These are phyloP conservation scores for Krasilnikovozyma curviuscula DNA, from an alignment of 768 basidiomycete genomes.

Conservation along the genomic window DNA sequence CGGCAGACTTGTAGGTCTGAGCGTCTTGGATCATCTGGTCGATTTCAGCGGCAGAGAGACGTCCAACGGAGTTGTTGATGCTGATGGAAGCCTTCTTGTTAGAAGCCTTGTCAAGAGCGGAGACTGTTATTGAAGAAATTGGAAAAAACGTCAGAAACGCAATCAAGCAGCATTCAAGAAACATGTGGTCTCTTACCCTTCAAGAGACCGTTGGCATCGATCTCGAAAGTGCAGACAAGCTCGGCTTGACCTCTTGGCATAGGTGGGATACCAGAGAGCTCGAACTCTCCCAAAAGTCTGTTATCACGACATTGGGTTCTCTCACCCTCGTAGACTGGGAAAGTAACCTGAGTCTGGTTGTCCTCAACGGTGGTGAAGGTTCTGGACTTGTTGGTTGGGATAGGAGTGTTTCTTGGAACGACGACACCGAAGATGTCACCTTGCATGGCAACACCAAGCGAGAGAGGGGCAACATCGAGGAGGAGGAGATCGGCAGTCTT, in stretches of 20 bases:
- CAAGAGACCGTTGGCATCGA: slow-evolving; percentile 96
- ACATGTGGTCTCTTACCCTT: no score
- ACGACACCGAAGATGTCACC: slow-evolving; percentile 99
- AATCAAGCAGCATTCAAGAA: no score
- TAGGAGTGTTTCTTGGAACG: slow-evolving; percentile 97
- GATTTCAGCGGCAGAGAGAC: slow-evolving; percentile 90
- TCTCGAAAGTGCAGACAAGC: slow-evolving; percentile 71
- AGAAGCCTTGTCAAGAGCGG: slow-evolving; percentile 92
- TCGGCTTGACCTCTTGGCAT: slow-evolving; percentile 99
- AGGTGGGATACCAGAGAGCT: slow-evolving; percentile 94
- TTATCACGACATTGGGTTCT: slow-evolving; percentile 99
- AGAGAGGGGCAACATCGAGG: slow-evolving; percentile 94
- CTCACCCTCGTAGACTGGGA: slow-evolving; percentile 99
- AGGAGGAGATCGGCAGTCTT: slow-evolving; percentile 96
- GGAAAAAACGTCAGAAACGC: no score
- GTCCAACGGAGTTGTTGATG: slow-evolving; percentile 60
- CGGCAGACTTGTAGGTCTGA: slow-evolving; percentile 86
- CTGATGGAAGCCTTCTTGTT: slow-evolving; percentile 95
- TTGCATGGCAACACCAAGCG: slow-evolving; percentile 99
- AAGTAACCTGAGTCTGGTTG: slow-evolving; percentile 94
- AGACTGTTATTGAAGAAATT: no score
- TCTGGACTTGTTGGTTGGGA: slow-evolving; percentile 97
- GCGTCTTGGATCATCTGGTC: slow-evolving; percentile 99
- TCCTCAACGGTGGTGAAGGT: slow-evolving; percentile 99
- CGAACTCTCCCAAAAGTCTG: slow-evolving; percentile 96